Percentiles rank a stretch among this genome's conserved stretches.
These are phyloP conservation scores for Pogostemon cablin DNA, from an alignment of 257 asterid species.

Conservation along the genomic window DNA sequence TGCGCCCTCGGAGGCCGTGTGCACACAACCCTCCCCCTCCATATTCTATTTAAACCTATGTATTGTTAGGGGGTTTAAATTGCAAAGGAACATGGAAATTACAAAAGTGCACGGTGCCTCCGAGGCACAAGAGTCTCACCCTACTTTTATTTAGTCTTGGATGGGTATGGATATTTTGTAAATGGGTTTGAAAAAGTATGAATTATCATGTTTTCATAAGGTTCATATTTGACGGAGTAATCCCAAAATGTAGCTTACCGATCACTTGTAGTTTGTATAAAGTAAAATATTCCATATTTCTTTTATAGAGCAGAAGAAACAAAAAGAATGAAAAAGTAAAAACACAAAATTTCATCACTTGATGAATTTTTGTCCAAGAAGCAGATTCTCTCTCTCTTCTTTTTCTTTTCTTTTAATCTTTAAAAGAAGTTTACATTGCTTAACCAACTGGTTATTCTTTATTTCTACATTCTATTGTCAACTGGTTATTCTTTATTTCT, in stretches of 20 bases:
- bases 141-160: no score
- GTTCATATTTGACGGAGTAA: no score
- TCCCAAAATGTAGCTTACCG: not conserved
- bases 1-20: no score
- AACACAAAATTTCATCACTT: conserved; percentile 11
- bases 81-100: no score
- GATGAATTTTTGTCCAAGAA: conserved; percentile 30
- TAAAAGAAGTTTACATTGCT: conserved; percentile 36
- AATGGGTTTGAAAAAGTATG: no score
- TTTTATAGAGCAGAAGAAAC: conserved; percentile 32
- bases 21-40: no score
- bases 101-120: no score
- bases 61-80: no score
- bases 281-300: conserved; percentile 17
- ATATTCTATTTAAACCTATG: no score
- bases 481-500: conserved; percentile 33
- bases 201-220: no score
- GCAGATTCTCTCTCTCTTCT: conserved; percentile 23
- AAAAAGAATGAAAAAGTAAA: conserved; percentile 27
- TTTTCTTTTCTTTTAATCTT: not conserved
- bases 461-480: not conserved
- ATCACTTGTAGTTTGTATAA: conserved; percentile 6
- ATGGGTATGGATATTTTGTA: no score
- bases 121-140: no score
- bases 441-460: conserved; percentile 39